Base-by-base conservation (phyloP, 805 yeast genomes). In the Sungouiella blattae region DNA sequence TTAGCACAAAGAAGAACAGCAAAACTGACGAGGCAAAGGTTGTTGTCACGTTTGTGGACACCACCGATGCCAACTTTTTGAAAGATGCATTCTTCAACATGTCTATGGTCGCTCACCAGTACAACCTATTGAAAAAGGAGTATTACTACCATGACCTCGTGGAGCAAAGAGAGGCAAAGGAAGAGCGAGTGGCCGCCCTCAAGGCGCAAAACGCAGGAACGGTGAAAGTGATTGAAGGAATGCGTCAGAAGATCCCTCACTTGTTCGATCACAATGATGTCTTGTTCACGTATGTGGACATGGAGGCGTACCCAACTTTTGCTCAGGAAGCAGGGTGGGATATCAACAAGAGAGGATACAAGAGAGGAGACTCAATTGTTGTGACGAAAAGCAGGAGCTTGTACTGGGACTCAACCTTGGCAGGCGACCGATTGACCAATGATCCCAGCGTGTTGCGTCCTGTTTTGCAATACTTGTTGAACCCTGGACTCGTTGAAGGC, bases 321-420 rank as follows among this genome's bases (percentile, higher is more conserved):
- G 52, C 68, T 4, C 29, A 47, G 3, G 28, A 42, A 11, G 30
- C 36, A 7, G 67, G 64, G 3, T 71, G 78, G 75, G 59, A 62
- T 11, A 52, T 63, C 20, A 52, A 64, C 26, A 43, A 57, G 1
- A 46, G 52, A n/a, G 36, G 49, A 0, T 69, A 62, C 42, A 40
- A 55, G 7, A 52, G 60, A 2, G 91, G 89, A 5, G 86, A 83
- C 52, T 63, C 76, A 0, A 49, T 84, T 1, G 55, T 84, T 2
- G 57, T 81, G 2, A 60, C 68, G 21, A 69, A 69, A 43, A 69
- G 73, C 62, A 53, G 64, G 56, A 42, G 43, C 38, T 44, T 48
- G 33, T 57, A 50, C 35, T 43, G 69, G 64, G 46, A 62, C 44
- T 35, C 47, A 57, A 39, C 68, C 50, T 36, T 59, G 3, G 36